Conservation (phyloP, 2,329 filamentous ascomycete species). For the Berkeleyomyces rouxiae region DNA sequence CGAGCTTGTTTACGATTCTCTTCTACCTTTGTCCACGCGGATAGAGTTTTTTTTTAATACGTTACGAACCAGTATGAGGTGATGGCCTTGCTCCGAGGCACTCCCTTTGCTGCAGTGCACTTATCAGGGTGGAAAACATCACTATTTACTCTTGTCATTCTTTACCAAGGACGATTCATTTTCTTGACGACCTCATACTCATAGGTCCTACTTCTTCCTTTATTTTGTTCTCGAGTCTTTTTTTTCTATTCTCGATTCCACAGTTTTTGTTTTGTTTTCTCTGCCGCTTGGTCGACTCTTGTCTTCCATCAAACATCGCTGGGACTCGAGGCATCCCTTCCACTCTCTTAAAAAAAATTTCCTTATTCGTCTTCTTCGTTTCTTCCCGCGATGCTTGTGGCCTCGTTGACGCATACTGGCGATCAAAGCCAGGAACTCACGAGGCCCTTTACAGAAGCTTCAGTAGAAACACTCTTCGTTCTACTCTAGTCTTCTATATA, state of each 20-base stretch:
- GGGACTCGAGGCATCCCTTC: not conserved
- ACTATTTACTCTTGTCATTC: not conserved
- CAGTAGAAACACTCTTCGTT: too few species aligned
- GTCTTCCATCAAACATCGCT: not conserved
- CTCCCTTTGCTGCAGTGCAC: not conserved
- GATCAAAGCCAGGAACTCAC: too few species aligned
- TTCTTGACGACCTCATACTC: not conserved
- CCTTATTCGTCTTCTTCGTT: not conserved
- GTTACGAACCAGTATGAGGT: not conserved
- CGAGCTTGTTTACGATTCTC: not conserved
- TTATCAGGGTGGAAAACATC: not conserved
- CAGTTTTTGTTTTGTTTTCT: not conserved
- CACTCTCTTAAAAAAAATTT: not conserved
- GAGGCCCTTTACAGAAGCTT: too few species aligned
- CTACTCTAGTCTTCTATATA: not conserved
- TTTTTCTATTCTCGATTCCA: conserved; percentile 6
- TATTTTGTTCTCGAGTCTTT: not conserved
- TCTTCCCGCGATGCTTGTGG: not conserved
- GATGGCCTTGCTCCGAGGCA: not conserved
- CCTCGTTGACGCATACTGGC: too few species aligned
- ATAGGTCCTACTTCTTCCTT: not conserved
- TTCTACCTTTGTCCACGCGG: not conserved
- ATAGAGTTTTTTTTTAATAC: not conserved
- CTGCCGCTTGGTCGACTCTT: not conserved
- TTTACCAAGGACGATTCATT: not conserved